Evolutionary conservation across 2,329 filamentous ascomycete genomes (phyloP).

Genomic region (Triangularia setosa): DNA sequence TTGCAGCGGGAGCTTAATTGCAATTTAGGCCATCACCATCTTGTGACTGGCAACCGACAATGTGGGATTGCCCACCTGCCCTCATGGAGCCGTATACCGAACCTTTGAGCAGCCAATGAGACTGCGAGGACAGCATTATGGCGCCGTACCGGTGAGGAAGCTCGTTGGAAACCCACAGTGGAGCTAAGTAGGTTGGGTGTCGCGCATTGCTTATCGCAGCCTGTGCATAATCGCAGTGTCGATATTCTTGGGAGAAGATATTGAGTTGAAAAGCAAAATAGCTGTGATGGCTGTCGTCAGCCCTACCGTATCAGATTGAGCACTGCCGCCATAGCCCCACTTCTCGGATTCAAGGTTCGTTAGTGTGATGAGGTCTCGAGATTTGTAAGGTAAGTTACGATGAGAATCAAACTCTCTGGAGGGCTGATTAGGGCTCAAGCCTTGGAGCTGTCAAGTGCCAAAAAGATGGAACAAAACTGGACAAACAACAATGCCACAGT

Average conservation of each 20-base stretch:
- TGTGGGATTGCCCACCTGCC: constrained; percentile 20
- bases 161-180: background rate
- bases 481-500: background rate
- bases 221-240: background rate
- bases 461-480: background rate
- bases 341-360: background rate
- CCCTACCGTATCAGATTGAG: background rate
- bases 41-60: constrained; percentile 22
- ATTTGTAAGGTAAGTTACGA: background rate
- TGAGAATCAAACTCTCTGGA: background rate
- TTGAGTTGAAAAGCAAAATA: background rate
- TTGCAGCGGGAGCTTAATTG: constrained; percentile 23
- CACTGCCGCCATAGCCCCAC: background rate
- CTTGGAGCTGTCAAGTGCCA: background rate
- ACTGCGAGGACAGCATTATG: constrained; percentile 5
- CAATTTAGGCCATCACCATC: constrained; percentile 22
- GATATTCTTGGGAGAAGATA: background rate
- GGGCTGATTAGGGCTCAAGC: background rate
- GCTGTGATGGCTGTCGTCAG: background rate
- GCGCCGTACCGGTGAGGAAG: constrained; percentile 16
- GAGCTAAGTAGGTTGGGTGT: background rate
- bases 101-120: constrained; percentile 16
- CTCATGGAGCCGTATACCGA: constrained; percentile 17
- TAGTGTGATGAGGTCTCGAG: background rate
- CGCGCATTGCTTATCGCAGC: background rate